Percentiles rank a stretch among this genome's conserved stretches.
phyloP scores from a whole-genome alignment of 2,329 filamentous ascomycete species.

The Fusarium kyushuense region DNA sequence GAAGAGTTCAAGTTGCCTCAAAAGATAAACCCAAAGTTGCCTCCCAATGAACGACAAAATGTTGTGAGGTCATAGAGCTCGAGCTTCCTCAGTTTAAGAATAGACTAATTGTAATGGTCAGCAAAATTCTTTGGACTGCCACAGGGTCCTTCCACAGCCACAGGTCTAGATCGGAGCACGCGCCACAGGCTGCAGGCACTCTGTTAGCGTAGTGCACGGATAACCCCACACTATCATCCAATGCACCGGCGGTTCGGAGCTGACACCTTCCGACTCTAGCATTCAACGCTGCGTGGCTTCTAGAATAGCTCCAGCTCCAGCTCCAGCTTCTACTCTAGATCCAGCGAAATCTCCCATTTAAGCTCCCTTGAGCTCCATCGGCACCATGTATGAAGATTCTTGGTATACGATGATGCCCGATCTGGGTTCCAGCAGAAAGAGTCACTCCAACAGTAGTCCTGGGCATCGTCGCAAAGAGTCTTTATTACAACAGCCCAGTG shows the following conservation, averaged over 20 bases:
- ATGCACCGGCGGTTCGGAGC: slow-evolving; percentile 49
- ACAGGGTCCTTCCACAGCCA: slow-evolving; percentile 8
- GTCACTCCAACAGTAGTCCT: slow-evolving; percentile 57
- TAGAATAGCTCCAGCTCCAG: slow-evolving; percentile 32
- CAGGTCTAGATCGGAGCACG: slow-evolving; percentile 9
- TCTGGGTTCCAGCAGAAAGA: slow-evolving; percentile 64
- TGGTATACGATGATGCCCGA: slow-evolving; percentile 85
- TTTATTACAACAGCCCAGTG: slow-evolving; percentile 75
- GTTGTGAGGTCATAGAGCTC: slow-evolving; percentile 48
- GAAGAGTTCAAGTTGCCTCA: slow-evolving; percentile 15
- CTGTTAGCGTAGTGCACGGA: slow-evolving; percentile 28
- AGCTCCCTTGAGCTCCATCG: slow-evolving; percentile 35
- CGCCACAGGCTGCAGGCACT: slow-evolving; percentile 34
- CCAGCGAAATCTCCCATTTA: slow-evolving; percentile 27
- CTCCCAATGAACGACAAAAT: slow-evolving; percentile 24
- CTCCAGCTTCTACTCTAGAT: background rate
- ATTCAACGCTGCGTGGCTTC: slow-evolving; percentile 50
- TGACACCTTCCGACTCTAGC: slow-evolving; percentile 47
- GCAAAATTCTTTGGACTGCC: slow-evolving; percentile 47
- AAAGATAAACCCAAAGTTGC: slow-evolving; percentile 19
- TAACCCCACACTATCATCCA: slow-evolving; percentile 29
- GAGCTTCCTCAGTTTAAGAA: slow-evolving; percentile 20
- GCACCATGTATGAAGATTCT: slow-evolving; percentile 81
- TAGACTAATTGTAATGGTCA: slow-evolving; percentile 33
- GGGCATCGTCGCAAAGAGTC: slow-evolving; percentile 76